Evolutionary conservation across 192 early-diverging fungal genomes (phyloP), one percentile per base, ranked within the genome.

Genomic region (Helicostylum pulchrum): DNA sequence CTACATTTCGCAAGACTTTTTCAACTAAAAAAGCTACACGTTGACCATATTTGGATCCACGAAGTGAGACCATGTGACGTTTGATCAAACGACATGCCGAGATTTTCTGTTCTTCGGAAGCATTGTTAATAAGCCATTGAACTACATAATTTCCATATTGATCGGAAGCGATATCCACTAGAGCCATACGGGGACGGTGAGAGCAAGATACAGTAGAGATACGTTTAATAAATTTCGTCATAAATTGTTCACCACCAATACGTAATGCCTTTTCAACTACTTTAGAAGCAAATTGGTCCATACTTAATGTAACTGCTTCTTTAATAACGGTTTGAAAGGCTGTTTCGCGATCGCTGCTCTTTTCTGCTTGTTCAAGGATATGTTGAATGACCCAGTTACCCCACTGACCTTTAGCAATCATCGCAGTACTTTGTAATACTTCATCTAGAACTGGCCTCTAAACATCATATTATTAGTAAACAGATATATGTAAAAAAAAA

Each of bases 361-460:
- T 56, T 64, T 70, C 68, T 17, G 68, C 68, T 54, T 91, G 83
- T 61, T 91, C 89, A 6, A 91, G 74, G 2, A 91, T 72, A 64
- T 91, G 89, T 54, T 91, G 89, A 50, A 89, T 88, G 3, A 91
- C 89, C 89, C 89, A 91, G 70, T 91, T 91, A 14, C 89, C 89
- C 89, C 89, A 91, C 67, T 91, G 89, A 11, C 89, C 85, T 70
- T 83, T 83, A 14, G 89, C 80, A 54, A 91, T 86, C 12, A 80
- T 77, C 7, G 80, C 79, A 19, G 85, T 84, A 12, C 80, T 72
- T 8, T 75, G 74, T 12, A 88, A 65, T 10, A 91, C 80, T 59
- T 91, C 89, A 20, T 79, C 68, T 30, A 91, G 47, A 42, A 89
- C 84, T 7, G 81, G 83, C 2, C 77, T 63, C 80, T 81, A 59